Evolutionary conservation across 768 basidiomycete species (phyloP), one percentile per base, ranked within the genome.

Genomic region (Suillus americanus): DNA sequence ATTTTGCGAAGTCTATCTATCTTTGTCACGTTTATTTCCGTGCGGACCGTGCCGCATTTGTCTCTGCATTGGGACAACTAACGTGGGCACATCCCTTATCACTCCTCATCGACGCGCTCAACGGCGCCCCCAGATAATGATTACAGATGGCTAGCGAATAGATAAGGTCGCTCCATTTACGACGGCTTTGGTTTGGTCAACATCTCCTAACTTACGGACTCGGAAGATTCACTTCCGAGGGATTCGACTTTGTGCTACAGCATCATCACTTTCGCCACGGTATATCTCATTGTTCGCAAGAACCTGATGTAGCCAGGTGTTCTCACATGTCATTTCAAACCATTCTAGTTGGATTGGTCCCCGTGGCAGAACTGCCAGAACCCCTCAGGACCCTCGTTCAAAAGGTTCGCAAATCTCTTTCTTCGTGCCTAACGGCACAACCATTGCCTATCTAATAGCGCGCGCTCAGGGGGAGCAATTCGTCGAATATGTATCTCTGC

Each of bases 1-100:
- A 56, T 20, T 65, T 62, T 50, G 64, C 61, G 61, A 65, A 65
- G 64, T 37, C 18, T 63, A 63, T 65, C 62, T 65, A 35, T 56
- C 46, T 55, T 56, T n/a, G 30, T 23, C 23, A 18, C 23, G 12
- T 30, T 62, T 62, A 54, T 60, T 43, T 63, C 62, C 55, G 45
- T 30, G 54, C 5, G 1, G 38, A 43, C 40, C 59, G 62, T 59
- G 33, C 28, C 13, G 30, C 28, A 33, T 41, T 23, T 20, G 6
- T n/a, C 54, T 40, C 54, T 40, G 14, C 25, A 12, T 45, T 20
- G 1, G 45, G 59, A 40, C 4, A n/a, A 18, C 23, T 60, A 23
- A 43, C 45, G 40, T 25, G 38, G 13, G 2, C 2, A 30, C 18
- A 20, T 54, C 12, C 4, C 33, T 54, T 54, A 54, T 35, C 53